phyloP scores from a whole-genome alignment of 768 basidiomycete species.

The Leucogyrophana mollusca region DNA sequence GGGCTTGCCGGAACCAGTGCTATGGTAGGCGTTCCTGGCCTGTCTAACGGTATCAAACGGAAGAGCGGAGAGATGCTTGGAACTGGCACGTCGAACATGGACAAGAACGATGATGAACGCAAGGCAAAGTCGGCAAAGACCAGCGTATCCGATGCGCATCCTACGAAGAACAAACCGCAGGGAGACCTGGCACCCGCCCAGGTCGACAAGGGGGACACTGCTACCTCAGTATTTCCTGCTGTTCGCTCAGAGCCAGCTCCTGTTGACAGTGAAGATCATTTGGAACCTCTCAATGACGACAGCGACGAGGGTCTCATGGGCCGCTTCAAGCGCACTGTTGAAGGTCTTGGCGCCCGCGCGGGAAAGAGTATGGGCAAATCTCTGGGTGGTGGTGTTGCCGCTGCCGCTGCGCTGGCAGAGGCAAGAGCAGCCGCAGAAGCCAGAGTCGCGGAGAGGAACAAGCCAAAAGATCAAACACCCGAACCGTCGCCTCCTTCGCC shows the following conservation, averaged over 20 bases:
- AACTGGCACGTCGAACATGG: slow-evolving; percentile 9
- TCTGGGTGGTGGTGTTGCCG: slow-evolving; percentile 51
- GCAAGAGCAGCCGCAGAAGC: slow-evolving; percentile 67
- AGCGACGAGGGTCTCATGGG: slow-evolving; percentile 56
- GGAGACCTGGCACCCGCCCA: slow-evolving; percentile 4
- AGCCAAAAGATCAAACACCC: slow-evolving; percentile 35
- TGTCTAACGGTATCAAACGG: slow-evolving; percentile 46
- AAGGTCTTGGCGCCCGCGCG: slow-evolving; percentile 58
- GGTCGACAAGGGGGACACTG: slow-evolving; percentile 3
- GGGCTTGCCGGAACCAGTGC: slow-evolving; percentile 3
- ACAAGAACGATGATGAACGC: slow-evolving; percentile 40
- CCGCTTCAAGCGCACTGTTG: slow-evolving; percentile 69
- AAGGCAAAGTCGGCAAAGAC: slow-evolving; percentile 51
- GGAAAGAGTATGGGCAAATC: slow-evolving; percentile 64
- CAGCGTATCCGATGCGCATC: slow-evolving; percentile 31
- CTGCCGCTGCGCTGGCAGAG: slow-evolving; percentile 60
- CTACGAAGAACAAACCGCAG: slow-evolving; percentile 8
- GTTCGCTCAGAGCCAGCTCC: slow-evolving; percentile 20
- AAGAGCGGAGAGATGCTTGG: slow-evolving; percentile 58
- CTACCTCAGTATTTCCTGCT: not conserved
- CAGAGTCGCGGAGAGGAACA: slow-evolving; percentile 62
- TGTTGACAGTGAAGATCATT: slow-evolving; percentile 19
- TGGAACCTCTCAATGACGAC: slow-evolving; percentile 7
- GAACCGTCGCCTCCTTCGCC: slow-evolving; percentile 25
- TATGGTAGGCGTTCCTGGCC: slow-evolving; percentile 10